Evolutionary conservation across 2,329 filamentous ascomycete genomes (phyloP), one percentile per base, ranked within the genome.

Genomic region (Ceratocystis eucalypticola): DNA sequence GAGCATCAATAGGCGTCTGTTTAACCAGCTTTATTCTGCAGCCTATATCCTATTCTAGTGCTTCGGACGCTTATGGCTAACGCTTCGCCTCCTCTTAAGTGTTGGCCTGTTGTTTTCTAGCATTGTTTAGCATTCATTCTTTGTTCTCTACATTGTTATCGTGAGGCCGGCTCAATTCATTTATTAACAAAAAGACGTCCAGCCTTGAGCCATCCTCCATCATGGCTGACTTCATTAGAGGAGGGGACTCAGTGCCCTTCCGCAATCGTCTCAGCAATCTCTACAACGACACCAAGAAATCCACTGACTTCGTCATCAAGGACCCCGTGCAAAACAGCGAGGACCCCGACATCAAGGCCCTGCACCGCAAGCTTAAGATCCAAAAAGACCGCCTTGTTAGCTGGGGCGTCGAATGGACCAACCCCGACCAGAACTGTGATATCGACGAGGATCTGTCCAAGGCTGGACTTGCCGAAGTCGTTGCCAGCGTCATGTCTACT

Each of bases 371-470:
- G 74, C 82, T 91, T 70, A 83, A 87, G 69, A 91, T 91, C 70
- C 89, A 92, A 71, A 90, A 89, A 74, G 88, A 91, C 76, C 82
- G 89, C 17, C 79, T 92, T 61, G 85, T 89, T 67, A 87, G 85
- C 68, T 93, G 89, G 89, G 89, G 88, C 0, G 78, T 91, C 64
- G 87, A 91, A 74, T 93, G 89, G 89, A 88, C 85, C 66, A 88
- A 91, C 73, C 84, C 86, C 55, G 76, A 77, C 17, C 82, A 86
- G 72, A 80, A 85, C 68, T 82, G 84, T 71, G 84, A 89, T 74
- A 91, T 92, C 69, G 84, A 87, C 71, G 84, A 86, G 71, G 84
- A 83, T 15, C 78, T 87, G 7, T 88, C 88, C 71, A 86, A 88
- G 73, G 86, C 87, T 64, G 89, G 88, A 25, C 77, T 92, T 66